phyloP scores from a whole-genome alignment of 164 flowering plant genomes.

The Stephania cephalantha region DNA sequence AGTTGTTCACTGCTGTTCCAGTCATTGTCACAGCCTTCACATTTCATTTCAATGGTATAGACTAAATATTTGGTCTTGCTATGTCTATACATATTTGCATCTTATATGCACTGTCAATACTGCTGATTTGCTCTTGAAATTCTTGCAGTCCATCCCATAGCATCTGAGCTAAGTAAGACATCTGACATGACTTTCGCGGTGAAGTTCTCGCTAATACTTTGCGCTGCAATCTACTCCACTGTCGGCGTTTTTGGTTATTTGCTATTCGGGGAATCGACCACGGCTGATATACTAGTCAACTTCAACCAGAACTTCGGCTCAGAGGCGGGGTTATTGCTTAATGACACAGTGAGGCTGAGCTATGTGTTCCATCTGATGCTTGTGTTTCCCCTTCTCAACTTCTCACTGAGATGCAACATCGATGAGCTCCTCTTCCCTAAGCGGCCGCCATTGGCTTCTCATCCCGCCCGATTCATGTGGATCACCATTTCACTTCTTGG shows the following conservation, averaged over 20 bases:
- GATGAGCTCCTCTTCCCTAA: slow-evolving; percentile 65
- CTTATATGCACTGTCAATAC: neutral
- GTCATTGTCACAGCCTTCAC: slow-evolving; percentile 94
- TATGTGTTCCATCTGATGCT: slow-evolving; percentile 79
- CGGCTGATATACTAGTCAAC: slow-evolving; percentile 69
- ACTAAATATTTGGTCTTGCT: neutral
- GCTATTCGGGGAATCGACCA: slow-evolving; percentile 71
- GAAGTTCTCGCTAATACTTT: slow-evolving; percentile 53
- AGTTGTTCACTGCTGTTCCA: slow-evolving; percentile 88
- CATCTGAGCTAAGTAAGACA: slow-evolving; percentile 50
- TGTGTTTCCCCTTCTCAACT: slow-evolving; percentile 82
- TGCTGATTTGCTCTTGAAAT: neutral
- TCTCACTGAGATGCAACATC: slow-evolving; percentile 58
- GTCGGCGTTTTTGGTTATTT: slow-evolving; percentile 77
- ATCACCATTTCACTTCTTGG: slow-evolving; percentile 42
- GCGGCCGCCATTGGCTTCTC: slow-evolving; percentile 32
- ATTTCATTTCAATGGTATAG: slow-evolving; percentile 82
- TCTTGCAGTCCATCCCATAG: slow-evolving; percentile 84
- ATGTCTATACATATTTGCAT: neutral
- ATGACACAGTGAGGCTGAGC: slow-evolving; percentile 65
- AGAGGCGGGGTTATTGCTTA: slow-evolving; percentile 38
- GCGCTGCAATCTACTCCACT: slow-evolving; percentile 55
- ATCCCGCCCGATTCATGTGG: slow-evolving; percentile 35
- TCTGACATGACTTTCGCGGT: slow-evolving; percentile 59
- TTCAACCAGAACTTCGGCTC: slow-evolving; percentile 49